These are phyloP conservation scores for Calonectria naviculata DNA, from an alignment of 2,329 filamentous ascomycete species.

Conservation along the genomic window DNA sequence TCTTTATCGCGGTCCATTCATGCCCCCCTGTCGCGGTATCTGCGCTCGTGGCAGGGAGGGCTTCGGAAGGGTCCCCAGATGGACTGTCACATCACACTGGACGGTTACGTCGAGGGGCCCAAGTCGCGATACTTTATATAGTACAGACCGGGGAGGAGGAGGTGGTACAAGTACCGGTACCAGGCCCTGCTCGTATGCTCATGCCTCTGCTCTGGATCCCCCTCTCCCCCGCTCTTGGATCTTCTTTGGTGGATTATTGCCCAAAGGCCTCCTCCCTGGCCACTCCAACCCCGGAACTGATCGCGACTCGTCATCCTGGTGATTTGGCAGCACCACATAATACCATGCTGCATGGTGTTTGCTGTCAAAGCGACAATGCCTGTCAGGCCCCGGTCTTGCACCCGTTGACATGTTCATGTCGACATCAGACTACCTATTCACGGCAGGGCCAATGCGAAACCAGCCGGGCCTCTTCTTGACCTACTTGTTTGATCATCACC, in stretches of 20 bases:
- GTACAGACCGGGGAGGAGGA: not conserved
- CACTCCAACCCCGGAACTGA: constrained; percentile 19
- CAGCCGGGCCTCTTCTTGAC: not conserved
- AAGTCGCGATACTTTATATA: not conserved
- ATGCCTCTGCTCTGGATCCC: not conserved
- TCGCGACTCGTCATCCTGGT: constrained; percentile 24
- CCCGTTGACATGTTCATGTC: not conserved
- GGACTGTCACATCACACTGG: constrained; percentile 14
- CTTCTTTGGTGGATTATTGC: constrained; percentile 26
- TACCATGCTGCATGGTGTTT: constrained; percentile 11
- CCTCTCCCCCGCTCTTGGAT: constrained; percentile 15
- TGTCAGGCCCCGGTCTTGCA: not conserved
- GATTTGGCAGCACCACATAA: constrained; percentile 21
- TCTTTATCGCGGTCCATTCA: not conserved
- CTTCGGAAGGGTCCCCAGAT: constrained; percentile 9
- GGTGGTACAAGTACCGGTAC: constrained; percentile 5
- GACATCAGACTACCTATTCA: not conserved
- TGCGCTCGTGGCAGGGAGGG: constrained; percentile 2
- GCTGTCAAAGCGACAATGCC: constrained; percentile 15
- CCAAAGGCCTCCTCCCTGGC: constrained; percentile 16
- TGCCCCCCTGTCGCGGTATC: constrained; percentile 15
- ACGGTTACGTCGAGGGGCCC: not conserved
- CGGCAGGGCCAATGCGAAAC: constrained; percentile 1
- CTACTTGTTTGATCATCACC: constrained; percentile 5
- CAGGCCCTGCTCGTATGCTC: not conserved